Base-by-base conservation (phyloP, 768 basidiomycete genomes). In the Daedaleopsis sinensis region DNA sequence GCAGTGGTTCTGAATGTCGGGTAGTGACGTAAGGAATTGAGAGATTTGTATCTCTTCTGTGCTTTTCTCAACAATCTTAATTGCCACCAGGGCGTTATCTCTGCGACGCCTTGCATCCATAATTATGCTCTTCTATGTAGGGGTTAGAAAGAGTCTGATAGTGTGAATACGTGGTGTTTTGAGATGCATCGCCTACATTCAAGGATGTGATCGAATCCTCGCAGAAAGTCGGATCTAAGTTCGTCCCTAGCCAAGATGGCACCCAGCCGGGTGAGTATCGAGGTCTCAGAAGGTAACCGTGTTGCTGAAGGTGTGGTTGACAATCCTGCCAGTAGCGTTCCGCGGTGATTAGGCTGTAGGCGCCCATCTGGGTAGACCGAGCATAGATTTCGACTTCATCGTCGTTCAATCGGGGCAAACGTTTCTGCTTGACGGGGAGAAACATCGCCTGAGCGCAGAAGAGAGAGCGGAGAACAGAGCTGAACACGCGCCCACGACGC, bases 81-180 rank as follows among this genome's bases (percentile, higher is more conserved):
- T n/a, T n/a, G n/a, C n/a, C n/a, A n/a, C n/a, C n/a, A n/a, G n/a
- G n/a, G n/a, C n/a, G n/a, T n/a, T n/a, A n/a, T n/a, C n/a, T n/a
- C n/a, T n/a, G n/a, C n/a, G n/a, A n/a, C n/a, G n/a, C 0, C 55
- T 59, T 3, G 68, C 70, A 37, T 71, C 70, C 37, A 71, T 65
- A 27, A 67, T 55, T 23, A 55, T 7, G 35, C 39, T 8, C 7
- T n/a, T 23, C 47, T 48, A 23, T 19, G 47, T 21, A 5, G 23
- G 5, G 23, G 21, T n/a, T n/a, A 12, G 8, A 19, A 37, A 23
- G 23, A 44, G 37, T 38, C 15, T 8, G 37, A n/a, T 7, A 21
- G 19, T 11, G 16, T 42, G 19, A 42, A 18, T 39, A 13, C 19
- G 32, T 23, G 10, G 1, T 6, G 16, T 7, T 2, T 9, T 8